Conservation (phyloP, 2,329 filamentous ascomycete genomes). For the Alternaria sp. region DNA sequence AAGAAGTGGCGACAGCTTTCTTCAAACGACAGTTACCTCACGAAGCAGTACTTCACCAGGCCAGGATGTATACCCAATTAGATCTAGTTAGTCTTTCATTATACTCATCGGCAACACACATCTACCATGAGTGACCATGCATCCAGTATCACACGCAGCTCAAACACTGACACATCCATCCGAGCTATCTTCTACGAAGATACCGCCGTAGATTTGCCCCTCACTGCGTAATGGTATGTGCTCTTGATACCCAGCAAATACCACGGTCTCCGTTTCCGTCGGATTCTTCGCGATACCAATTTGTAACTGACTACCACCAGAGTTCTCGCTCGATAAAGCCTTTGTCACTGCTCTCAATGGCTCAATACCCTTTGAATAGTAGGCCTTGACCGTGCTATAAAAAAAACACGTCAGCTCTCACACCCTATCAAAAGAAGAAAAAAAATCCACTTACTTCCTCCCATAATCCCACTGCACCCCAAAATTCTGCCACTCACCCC, state of each 20-base stretch:
- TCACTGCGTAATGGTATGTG: slow-evolving; percentile 26
- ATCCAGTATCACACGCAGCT: not conserved
- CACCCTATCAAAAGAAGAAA: not conserved
- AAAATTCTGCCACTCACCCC: slow-evolving; percentile 40
- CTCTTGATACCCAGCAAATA: slow-evolving; percentile 42
- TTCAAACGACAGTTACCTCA: too few relatives aligned
- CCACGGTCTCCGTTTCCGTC: slow-evolving; percentile 38
- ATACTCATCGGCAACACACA: not conserved
- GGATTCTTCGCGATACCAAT: slow-evolving; percentile 44
- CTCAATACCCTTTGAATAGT: slow-evolving; percentile 30
- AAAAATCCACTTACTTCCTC: slow-evolving; percentile 27
- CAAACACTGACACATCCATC: slow-evolving; percentile 33
- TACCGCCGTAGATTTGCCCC: slow-evolving; percentile 43
- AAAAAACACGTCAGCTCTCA: slow-evolving; percentile 9
- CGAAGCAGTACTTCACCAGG: too few relatives aligned
- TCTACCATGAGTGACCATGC: not conserved
- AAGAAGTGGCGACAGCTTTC: too few relatives aligned
- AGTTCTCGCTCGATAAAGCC: slow-evolving; percentile 32
- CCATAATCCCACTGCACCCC: slow-evolving; percentile 35
- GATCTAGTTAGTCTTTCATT: not conserved
- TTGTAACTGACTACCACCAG: slow-evolving; percentile 40
- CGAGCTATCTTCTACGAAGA: slow-evolving; percentile 44
- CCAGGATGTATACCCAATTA: not conserved
- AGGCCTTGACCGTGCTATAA: slow-evolving; percentile 37
- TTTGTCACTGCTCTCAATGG: slow-evolving; percentile 27